Evolutionary conservation across 257 asterid species (phyloP).

Genomic region (Solanum piurae): DNA sequence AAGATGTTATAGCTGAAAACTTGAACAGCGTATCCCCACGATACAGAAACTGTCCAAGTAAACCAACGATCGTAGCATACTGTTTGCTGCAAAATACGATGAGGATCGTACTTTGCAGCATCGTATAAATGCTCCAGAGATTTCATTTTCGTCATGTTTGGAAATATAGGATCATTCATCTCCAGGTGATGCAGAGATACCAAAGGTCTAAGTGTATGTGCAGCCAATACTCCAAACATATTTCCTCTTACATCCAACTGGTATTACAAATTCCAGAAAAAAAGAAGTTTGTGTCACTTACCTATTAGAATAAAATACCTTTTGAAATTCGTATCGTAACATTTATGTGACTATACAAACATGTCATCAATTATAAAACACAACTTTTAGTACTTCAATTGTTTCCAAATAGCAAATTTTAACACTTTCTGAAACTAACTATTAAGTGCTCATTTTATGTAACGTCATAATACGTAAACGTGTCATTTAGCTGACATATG

Average conservation of each 20-base stretch:
- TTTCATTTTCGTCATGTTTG: constrained; percentile 36
- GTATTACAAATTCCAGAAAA: neutral
- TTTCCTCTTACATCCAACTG: constrained; percentile 76
- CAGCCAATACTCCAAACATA: constrained; percentile 57
- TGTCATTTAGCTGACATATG: no score
- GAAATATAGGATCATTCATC: constrained; percentile 60
- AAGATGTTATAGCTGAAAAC: constrained; percentile 42
- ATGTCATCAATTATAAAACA: neutral
- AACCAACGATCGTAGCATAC: constrained; percentile 51
- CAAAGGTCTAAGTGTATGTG: constrained; percentile 55
- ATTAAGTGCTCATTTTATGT: neutral
- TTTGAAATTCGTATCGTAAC: neutral
- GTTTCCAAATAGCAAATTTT: neutral
- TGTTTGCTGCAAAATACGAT: constrained; percentile 61
- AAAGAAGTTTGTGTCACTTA: neutral
- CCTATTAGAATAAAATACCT: neutral
- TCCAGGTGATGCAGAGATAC: constrained; percentile 78
- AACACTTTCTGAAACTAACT: neutral
- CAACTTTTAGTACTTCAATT: neutral
- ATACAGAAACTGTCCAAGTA: constrained; percentile 49
- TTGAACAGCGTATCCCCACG: constrained; percentile 80
- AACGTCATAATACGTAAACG: no score
- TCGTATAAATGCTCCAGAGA: constrained; percentile 48
- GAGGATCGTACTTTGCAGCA: constrained; percentile 45
- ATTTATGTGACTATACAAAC: neutral